phyloP scores from a whole-genome alignment of 495 filamentous ascomycete species.

The Usnea hakonensis region DNA sequence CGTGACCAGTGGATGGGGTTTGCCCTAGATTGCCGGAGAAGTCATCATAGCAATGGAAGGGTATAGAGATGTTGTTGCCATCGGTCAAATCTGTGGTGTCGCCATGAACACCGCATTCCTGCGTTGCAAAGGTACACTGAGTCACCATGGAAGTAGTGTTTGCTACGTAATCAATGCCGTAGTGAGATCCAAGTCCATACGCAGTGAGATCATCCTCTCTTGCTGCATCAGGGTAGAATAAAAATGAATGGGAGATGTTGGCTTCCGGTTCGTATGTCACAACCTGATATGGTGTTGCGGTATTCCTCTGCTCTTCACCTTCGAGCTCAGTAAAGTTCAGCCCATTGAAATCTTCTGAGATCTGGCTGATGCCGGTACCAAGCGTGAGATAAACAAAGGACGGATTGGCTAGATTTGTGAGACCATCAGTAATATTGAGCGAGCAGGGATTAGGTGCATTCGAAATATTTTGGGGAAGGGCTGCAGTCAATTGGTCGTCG shows the following conservation, averaged over 20 bases:
- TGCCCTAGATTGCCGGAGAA: slow-evolving; percentile 17
- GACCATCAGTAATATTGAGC: background rate
- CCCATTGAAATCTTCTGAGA: slow-evolving; percentile 6
- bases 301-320: background rate
- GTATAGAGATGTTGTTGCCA: slow-evolving; percentile 14
- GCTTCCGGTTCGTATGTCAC: slow-evolving; percentile 2
- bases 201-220: background rate
- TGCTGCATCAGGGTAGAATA: slow-evolving; percentile 10
- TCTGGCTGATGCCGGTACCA: slow-evolving; percentile 13
- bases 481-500: background rate
- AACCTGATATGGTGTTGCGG: slow-evolving; percentile 7
- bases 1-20: slow-evolving; percentile 14
- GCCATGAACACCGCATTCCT: slow-evolving; percentile 7
- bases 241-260: background rate
- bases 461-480: slow-evolving; percentile 10
- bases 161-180: slow-evolving; percentile 11
- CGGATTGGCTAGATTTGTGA: slow-evolving; percentile 5
- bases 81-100: background rate
- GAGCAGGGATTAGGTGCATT: slow-evolving; percentile 11
- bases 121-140: slow-evolving; percentile 6
- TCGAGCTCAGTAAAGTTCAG: slow-evolving; percentile 2
- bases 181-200: background rate
- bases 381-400: slow-evolving; percentile 9
- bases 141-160: slow-evolving; percentile 12
- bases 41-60: slow-evolving; percentile 13